A percentile compares a stretch with the other conserved stretches of the same genome.
These are phyloP conservation scores for Keqinozyma sinolaborantium DNA, from an alignment of 1,139 yeast genomes.

Conservation along the genomic window DNA sequence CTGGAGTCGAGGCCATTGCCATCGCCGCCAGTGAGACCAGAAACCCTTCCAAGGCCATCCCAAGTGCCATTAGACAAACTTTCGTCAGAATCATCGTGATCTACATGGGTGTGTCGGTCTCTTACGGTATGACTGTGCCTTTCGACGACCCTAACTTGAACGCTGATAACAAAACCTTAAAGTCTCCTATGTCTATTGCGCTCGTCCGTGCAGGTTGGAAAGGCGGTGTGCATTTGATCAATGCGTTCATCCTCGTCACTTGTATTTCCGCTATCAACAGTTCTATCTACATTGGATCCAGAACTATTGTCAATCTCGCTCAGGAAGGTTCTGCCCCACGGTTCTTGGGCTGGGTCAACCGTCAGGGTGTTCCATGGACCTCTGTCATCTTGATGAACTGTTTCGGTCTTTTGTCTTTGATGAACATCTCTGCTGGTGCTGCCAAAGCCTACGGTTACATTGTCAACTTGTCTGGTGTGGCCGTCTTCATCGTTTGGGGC, in stretches of 20 bases:
- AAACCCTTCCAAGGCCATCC: constrained; percentile 54
- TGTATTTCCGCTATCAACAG: constrained; percentile 54
- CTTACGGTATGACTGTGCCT: constrained; percentile 55
- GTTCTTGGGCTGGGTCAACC: constrained; percentile 38
- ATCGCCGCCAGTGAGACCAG: constrained; percentile 55
- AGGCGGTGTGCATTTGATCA: constrained; percentile 47
- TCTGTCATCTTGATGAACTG: constrained; percentile 47
- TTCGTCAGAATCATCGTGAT: constrained; percentile 50
- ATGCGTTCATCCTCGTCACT: constrained; percentile 49
- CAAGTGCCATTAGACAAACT: constrained; percentile 57
- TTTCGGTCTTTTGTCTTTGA: constrained; percentile 48
- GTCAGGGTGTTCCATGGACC: constrained; percentile 47
- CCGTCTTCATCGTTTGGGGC: constrained; percentile 57
- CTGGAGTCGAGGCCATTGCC: constrained; percentile 59
- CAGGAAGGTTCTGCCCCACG: constrained; percentile 49
- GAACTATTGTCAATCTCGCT: constrained; percentile 50
- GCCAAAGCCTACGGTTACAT: constrained; percentile 51
- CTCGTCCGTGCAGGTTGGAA: constrained; percentile 45
- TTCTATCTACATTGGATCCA: constrained; percentile 49
- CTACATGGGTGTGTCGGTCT: constrained; percentile 51
- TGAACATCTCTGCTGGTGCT: constrained; percentile 52
- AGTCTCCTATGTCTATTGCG: constrained; percentile 45
- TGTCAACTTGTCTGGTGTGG: constrained; percentile 53
- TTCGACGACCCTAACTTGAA: constrained; percentile 39
- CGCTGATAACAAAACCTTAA: constrained; percentile 22